Percentiles rank a stretch among this genome's conserved stretches.
These are phyloP conservation scores for Pleurozium schreberi DNA, from an alignment of 225 moss, liverwort and hornwort species.

Conservation along the genomic window DNA sequence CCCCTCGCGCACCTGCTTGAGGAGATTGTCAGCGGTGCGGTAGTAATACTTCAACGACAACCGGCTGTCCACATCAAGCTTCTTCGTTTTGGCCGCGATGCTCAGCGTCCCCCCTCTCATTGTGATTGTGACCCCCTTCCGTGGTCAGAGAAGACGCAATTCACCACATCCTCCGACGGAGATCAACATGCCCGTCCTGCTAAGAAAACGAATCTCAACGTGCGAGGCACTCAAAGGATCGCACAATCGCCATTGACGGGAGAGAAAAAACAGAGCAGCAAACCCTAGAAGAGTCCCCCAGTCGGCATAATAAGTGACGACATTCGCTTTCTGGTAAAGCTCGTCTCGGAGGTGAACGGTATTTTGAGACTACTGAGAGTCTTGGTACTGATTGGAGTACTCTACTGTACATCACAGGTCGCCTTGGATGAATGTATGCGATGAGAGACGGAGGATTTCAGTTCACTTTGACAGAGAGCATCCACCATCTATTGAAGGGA, in stretches of 20 bases:
- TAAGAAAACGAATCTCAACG: not conserved
- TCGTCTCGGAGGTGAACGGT: not conserved
- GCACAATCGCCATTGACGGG: not conserved
- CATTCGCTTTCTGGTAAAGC: not conserved
- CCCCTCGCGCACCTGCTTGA: constrained; percentile 52
- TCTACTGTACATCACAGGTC: too few species aligned
- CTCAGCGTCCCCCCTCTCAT: constrained; percentile 46
- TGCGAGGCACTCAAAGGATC: not conserved
- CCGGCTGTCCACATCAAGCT: constrained; percentile 76
- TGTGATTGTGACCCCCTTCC: not conserved
- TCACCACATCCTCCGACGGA: not conserved
- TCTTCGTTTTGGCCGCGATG: constrained; percentile 70
- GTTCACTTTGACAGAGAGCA: not conserved
- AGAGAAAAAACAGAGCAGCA: not conserved
- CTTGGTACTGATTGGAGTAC: not conserved
- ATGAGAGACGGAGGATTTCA: not conserved
- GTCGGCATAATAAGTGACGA: constrained; percentile 17
- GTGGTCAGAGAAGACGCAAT: not conserved
- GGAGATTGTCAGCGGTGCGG: constrained; percentile 82
- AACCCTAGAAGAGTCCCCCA: not conserved
- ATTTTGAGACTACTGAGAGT: too few species aligned
- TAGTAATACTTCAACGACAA: constrained; percentile 79
- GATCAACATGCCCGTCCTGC: constrained; percentile 12
- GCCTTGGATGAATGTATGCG: not conserved
- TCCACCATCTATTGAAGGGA: too few species aligned